Evolutionary conservation across 805 yeast species (phyloP).

Genomic region (Ogataea henricii): DNA sequence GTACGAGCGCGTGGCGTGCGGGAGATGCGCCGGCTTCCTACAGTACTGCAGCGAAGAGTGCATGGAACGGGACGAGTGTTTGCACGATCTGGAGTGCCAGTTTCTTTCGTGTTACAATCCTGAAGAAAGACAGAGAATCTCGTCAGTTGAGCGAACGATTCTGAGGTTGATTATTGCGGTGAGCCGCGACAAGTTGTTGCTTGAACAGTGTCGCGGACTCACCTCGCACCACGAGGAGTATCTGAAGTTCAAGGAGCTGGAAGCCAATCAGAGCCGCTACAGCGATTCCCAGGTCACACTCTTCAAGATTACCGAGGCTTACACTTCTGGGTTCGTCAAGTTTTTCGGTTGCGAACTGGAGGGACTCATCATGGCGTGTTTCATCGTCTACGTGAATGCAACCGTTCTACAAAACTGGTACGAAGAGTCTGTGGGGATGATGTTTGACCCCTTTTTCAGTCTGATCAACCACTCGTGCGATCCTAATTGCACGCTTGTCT

Average conservation of each 20-base stretch:
- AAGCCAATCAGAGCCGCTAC: not conserved
- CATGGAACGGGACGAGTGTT: conserved; percentile 10
- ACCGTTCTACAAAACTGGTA: conserved; percentile 30
- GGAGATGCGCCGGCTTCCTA: conserved; percentile 13
- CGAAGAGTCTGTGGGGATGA: conserved; percentile 34
- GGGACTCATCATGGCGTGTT: conserved; percentile 22
- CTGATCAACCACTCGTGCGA: conserved; percentile 44
- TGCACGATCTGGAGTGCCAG: conserved; percentile 22
- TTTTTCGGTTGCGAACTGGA: conserved; percentile 17
- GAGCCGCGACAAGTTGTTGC: conserved; percentile 5
- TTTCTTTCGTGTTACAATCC: conserved; percentile 5
- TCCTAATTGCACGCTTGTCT: conserved; percentile 36
- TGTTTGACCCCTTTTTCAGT: conserved; percentile 41
- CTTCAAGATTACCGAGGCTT: conserved; percentile 19
- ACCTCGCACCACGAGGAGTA: conserved; percentile 26
- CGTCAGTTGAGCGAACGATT: conserved; percentile 17
- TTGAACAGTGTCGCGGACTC: conserved; percentile 20
- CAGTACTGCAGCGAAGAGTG: conserved; percentile 23
- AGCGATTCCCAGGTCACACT: conserved; percentile 14
- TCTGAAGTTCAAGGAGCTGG: conserved; percentile 5
- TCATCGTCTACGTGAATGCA: conserved; percentile 34
- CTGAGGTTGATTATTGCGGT: conserved; percentile 12
- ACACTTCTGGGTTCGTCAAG: conserved; percentile 15
- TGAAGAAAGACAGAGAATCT: conserved; percentile 8
- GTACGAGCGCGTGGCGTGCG: conserved; percentile 6